These are phyloP conservation scores for Yamadazyma dendronema DNA, from an alignment of 1,139 yeast species.

Conservation along the genomic window DNA sequence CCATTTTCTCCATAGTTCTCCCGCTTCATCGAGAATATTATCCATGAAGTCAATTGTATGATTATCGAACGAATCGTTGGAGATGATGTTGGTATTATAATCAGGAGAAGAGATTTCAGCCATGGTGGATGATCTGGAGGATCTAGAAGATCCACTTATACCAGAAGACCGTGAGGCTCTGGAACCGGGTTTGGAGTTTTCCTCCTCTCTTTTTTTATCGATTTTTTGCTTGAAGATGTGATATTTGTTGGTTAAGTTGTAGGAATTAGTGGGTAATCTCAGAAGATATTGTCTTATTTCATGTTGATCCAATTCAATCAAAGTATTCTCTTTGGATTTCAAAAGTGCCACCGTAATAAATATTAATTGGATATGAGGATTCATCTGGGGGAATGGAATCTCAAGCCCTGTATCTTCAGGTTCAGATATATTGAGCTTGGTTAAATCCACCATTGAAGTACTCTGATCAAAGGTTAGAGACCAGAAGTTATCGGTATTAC, in stretches of 20 bases:
- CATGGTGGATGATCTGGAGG: slow-evolving; percentile 4
- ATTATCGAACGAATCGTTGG: slow-evolving; percentile 34
- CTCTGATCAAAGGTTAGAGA: slow-evolving; percentile 17
- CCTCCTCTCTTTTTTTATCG: slow-evolving; percentile 19
- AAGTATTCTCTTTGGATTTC: slow-evolving; percentile 73
- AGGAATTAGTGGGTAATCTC: slow-evolving; percentile 48
- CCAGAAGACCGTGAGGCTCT: slow-evolving; percentile 16
- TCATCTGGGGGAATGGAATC: slow-evolving; percentile 65
- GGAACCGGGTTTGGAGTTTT: slow-evolving; percentile 7
- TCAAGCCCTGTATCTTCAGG: slow-evolving; percentile 13
- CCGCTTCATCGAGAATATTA: slow-evolving; percentile 72
- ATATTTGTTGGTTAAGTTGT: slow-evolving; percentile 31
- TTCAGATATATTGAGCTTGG: slow-evolving; percentile 3
- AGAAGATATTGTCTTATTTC: slow-evolving; percentile 81
- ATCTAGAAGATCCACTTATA: slow-evolving; percentile 10
- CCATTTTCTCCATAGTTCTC: slow-evolving; percentile 89
- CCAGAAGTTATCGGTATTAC: slow-evolving; percentile 46
- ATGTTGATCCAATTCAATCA: slow-evolving; percentile 84
- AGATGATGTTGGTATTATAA: slow-evolving; percentile 19
- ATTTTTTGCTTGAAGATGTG: slow-evolving; percentile 31
- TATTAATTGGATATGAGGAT: slow-evolving; percentile 75
- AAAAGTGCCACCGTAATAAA: slow-evolving; percentile 78
- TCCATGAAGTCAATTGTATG: slow-evolving; percentile 60
- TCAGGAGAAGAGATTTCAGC: slow-evolving; percentile 9
- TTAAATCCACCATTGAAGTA: slow-evolving; percentile 4